These are phyloP conservation scores for Komagataella ulmi DNA, from an alignment of 805 yeast species.

Conservation along the genomic window DNA sequence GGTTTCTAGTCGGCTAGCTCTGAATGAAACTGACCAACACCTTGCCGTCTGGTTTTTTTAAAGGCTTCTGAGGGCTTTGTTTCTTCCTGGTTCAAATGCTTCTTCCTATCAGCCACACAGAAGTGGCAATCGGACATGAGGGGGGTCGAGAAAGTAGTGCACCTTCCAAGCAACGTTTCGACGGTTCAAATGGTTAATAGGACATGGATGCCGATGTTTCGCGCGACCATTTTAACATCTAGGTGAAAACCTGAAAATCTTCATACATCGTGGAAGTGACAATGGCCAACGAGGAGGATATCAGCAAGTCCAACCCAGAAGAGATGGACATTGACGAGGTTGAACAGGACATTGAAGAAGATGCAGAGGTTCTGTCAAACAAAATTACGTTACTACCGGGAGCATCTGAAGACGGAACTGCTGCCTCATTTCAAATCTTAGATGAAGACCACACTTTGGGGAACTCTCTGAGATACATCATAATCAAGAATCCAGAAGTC, in stretches of 20 bases:
- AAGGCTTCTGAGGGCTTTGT: background rate
- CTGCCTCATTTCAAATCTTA: constrained; percentile 84
- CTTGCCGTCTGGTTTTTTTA: background rate
- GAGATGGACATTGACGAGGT: constrained; percentile 6
- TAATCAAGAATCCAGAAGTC: constrained; percentile 96
- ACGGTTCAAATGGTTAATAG: background rate
- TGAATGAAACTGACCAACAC: background rate
- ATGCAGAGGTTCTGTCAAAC: constrained; percentile 36
- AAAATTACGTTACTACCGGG: constrained; percentile 70
- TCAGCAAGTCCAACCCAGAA: constrained; percentile 1
- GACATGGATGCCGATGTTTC: constrained; percentile 1
- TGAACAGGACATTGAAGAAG: constrained; percentile 19
- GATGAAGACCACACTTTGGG: constrained; percentile 97
- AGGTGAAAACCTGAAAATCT: background rate
- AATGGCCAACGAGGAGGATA: background rate
- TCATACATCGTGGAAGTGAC: background rate
- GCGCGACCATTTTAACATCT: constrained; percentile 1
- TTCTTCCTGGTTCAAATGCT: background rate
- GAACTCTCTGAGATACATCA: constrained; percentile 82
- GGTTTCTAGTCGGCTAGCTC: background rate
- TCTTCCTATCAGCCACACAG: background rate
- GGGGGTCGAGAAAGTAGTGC: background rate
- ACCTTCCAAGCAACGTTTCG: background rate
- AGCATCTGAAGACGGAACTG: constrained; percentile 82
- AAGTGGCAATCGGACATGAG: background rate